A percentile compares a stretch with the other conserved stretches of the same genome.
Conservation (phyloP, 352 stramenopile genomes). For the Lagenidium sp. region DNA sequence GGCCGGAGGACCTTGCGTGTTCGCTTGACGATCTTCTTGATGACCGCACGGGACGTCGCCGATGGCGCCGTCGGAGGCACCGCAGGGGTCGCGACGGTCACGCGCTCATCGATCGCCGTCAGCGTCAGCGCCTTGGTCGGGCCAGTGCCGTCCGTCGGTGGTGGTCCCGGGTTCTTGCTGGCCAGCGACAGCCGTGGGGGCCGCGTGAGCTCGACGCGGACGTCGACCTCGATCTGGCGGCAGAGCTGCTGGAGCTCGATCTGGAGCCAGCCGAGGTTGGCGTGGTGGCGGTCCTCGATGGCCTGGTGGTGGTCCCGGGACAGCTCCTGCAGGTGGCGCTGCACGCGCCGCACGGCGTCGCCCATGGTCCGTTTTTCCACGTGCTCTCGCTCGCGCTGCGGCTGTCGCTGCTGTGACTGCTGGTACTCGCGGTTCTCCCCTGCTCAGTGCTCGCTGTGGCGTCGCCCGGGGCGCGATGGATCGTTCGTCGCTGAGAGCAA, state of each 20-base stretch:
- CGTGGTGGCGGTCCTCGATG: conserved; percentile 33
- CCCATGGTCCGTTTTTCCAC: conserved; percentile 22
- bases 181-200: conserved; percentile 12
- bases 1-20: conserved; percentile 25
- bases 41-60: conserved; percentile 1
- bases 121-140: conserved; percentile 3
- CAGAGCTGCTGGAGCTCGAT: conserved; percentile 38
- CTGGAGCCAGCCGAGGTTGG: conserved; percentile 40
- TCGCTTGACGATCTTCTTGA: conserved; percentile 27
- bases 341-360: conserved; percentile 57
- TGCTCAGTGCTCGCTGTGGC: no score
- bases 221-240: conserved; percentile 34
- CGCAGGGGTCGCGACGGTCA: neutral
- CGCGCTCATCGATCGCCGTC: no score
- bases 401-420: neutral
- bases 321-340: conserved; percentile 37
- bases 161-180: conserved; percentile 4
- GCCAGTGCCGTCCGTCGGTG: conserved; percentile 1
- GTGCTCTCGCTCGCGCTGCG: neutral
- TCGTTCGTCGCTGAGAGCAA: no score
- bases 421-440: no score
- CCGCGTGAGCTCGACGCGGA: conserved; percentile 28
- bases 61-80: neutral
- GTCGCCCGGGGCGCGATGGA: no score
- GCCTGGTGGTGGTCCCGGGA: conserved; percentile 39